Conservation (phyloP, 1,284 basidiomycete species). For the Volvariella volvacea region DNA sequence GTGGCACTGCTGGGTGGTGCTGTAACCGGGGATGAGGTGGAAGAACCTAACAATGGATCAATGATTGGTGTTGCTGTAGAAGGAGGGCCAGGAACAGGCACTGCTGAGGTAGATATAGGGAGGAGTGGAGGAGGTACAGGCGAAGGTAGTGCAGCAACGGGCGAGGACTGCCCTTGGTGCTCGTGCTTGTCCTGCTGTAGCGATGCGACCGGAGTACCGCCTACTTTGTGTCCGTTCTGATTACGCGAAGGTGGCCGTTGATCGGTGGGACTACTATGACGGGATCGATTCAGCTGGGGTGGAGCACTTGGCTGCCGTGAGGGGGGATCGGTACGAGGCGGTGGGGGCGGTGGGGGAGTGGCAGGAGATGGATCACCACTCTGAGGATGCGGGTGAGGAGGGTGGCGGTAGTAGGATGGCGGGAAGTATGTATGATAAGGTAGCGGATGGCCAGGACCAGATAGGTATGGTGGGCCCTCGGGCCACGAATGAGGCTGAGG, state of each 20-base stretch:
- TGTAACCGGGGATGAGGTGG: too few species aligned
- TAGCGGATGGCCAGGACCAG: background rate
- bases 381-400: conserved; percentile 5
- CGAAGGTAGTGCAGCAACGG: conserved; percentile 2
- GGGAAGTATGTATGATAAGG: conserved; percentile 10
- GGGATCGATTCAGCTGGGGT: too few species aligned
- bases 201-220: too few species aligned
- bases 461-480: conserved; percentile 18
- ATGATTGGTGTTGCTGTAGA: background rate
- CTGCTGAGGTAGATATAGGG: background rate
- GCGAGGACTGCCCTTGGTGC: conserved; percentile 2
- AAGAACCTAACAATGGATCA: background rate
- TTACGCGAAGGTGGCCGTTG: too few species aligned
- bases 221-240: too few species aligned
- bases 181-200: too few species aligned
- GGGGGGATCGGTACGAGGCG: background rate
- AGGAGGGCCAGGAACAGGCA: conserved; percentile 1
- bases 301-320: background rate
- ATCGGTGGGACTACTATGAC: too few species aligned
- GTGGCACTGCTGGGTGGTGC: too few species aligned
- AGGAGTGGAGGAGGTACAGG: conserved; percentile 1
- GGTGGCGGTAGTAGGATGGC: conserved; percentile 4
- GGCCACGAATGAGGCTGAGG: conserved; percentile 21
- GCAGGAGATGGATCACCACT: background rate
- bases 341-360: background rate